Percentiles rank a stretch among this genome's conserved stretches.
Evolutionary conservation across 192 early-diverging fungal species (phyloP).

Genomic region (Paraglomus occultum): DNA sequence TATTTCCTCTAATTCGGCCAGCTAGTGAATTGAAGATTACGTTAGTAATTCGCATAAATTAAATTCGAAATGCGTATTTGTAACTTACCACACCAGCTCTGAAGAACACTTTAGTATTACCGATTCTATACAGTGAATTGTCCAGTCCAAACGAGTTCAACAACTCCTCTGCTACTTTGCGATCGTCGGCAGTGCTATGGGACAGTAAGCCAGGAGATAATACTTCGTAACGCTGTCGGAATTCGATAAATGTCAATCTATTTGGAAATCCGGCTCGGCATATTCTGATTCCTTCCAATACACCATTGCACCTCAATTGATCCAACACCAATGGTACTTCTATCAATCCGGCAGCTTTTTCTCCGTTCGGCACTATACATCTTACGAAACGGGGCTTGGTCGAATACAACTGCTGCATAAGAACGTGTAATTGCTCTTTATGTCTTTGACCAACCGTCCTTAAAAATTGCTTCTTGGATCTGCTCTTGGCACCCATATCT

Average conservation of each 20-base stretch:
- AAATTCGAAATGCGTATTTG: neutral
- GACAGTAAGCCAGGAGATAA: constrained; percentile 76
- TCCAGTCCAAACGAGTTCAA: constrained; percentile 78
- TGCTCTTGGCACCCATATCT: constrained; percentile 36
- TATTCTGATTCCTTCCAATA: constrained; percentile 95
- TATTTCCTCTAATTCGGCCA: constrained; percentile 91
- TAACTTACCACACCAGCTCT: constrained; percentile 79
- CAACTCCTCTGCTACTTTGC: constrained; percentile 77
- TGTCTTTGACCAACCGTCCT: constrained; percentile 92
- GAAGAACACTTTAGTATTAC: constrained; percentile 97
- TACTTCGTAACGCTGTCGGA: constrained; percentile 92
- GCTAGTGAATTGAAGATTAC: constrained; percentile 32
- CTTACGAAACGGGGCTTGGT: constrained; percentile 98
- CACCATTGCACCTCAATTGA: constrained; percentile 95
- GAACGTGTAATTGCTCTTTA: constrained; percentile 85
- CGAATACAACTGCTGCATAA: constrained; percentile 89
- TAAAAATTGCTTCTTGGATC: constrained; percentile 83
- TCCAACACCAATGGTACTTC: constrained; percentile 84
- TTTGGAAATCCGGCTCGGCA: constrained; percentile 96
- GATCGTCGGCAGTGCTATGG: constrained; percentile 86
- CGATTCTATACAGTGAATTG: constrained; percentile 79
- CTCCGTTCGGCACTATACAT: constrained; percentile 94
- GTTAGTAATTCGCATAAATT: constrained; percentile 1
- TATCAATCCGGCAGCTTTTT: constrained; percentile 84
- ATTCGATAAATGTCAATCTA: constrained; percentile 87